Evolutionary conservation across 2,329 filamentous ascomycete genomes (phyloP), one percentile per base, ranked within the genome.

Genomic region (Dothideomycetes sp.): DNA sequence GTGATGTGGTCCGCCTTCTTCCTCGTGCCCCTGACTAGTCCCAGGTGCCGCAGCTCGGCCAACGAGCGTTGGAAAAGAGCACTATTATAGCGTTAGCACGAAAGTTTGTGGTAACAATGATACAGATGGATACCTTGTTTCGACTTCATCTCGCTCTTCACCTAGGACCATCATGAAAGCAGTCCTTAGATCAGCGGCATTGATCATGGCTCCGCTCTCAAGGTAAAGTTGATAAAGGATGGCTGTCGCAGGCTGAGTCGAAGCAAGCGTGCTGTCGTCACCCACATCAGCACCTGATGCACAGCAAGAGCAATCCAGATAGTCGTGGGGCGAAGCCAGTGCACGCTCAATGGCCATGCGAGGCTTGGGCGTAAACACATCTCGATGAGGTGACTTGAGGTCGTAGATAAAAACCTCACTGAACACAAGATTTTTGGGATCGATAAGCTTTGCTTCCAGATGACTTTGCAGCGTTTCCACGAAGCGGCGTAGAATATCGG

Each of bases 1-100:
- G 85, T 80, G 51, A 96, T 68, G 63, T 96, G 89, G 58, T 96
- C 91, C 17, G 80, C 77, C 69, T 94, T 94, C 69, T 88, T 94
- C 63, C 82, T 84, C 55, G 82, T 96, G 46, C 74, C 73, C 66
- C 91, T 95, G 46, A 96, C 73, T 63, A 95, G 82, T 6, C 91
- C 91, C 53, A 98, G 69, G 40, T 80, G 76, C 59, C 80, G 82
- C 58, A 98, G 62, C 61, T 98, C 91, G 1, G 89, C 85, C 47
- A 96, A 61, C 4, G 76, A 84, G 46, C 79, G 74, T 61, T 95
- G 95, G 62, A 96, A 98, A 44, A 84, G 64, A 29, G 86, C 78
- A 63, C 64, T 70, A 19, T 15, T 8, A 6, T 19, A 23, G 16
- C n/a, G 18, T 51, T 49, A 53, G 46, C n/a, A n/a, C n/a, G n/a